Base-by-base conservation (phyloP, 768 basidiomycete species). In the Exsudoporus frostii region DNA sequence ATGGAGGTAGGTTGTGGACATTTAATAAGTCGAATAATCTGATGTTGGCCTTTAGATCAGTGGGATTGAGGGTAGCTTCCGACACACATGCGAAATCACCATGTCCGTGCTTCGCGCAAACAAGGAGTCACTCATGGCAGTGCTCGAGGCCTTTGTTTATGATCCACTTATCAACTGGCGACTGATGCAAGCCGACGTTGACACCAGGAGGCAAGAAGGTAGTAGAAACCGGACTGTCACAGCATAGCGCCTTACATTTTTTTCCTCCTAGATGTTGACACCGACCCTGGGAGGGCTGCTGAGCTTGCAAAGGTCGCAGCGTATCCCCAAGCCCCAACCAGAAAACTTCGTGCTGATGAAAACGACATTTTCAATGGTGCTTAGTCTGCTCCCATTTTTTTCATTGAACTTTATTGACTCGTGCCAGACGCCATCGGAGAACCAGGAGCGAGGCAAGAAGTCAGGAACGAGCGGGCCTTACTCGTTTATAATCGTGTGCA, bases 91-190 rank as follows among this genome's bases (percentile, higher is more conserved):
- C 77, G 94, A 97, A 65, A 94, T 94, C 53, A 91, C 92, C n/a
- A 98, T 99, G 96, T 81, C 83, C 50, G 97, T 99, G 6, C 74
- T 98, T 51, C 88, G 97, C 29, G 92, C 90, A 53, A 98, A 99
- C 74, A 94, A 94, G 72, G 97, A 99, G 69, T 97, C 94, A n/a
- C 76, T 99, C 54, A 93, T 98, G 91, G 97, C 97, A 6, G 96
- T 99, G 19, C 77, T 99, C 27, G 97, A 99, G 69, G 96, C 97
- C 7, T 98, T 99, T 67, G 95, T 98, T 9, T 98, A 98, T 63
- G 97, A 99, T 65, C 97, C 97, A 13, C 74, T 99, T 51, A 95
- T 98, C 76, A 96, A 93, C 64, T 99, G 95, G 94, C 83, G 94
- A 61, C 75, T 97, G 57, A 88, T 92, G 79, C 89, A 90, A 63